Evolutionary conservation across 1,139 yeast genomes (phyloP), one percentile per base, ranked within the genome.

Genomic region (Pichia sp.): DNA sequence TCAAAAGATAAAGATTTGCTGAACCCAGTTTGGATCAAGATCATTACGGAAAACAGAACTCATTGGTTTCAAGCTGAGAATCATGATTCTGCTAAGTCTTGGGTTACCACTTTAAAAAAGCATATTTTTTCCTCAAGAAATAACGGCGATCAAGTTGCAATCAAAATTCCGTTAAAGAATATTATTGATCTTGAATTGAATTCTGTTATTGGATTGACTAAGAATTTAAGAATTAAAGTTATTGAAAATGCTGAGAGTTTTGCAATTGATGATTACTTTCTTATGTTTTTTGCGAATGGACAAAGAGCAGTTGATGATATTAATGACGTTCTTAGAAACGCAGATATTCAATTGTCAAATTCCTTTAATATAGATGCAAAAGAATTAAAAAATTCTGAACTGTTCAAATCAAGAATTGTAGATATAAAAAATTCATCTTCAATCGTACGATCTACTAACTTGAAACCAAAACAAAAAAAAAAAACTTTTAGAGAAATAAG

Each of bases 31-130:
- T 78, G 82, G 80, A 73, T 84, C 53, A 71, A 72, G 47, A 64
- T 84, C 29, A 65, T 74, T 3, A 80, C 92, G 1, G 79, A 75
- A 45, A 72, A 73, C 39, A 78, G 79, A 53, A 74, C 78, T 0
- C 83, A 83, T 62, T 72, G 72, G 42, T 84, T 90, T 58, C 76
- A 76, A 53, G 85, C 95, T 1, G 97, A 89, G 58, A 81, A 84
- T 39, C 68, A 77, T 22, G 79, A 74, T 53, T 71, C 82, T 7
- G 97, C 97, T 0, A 73, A 85, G 49, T 77, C 80, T 39, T 90
- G 97, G 97, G 83, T 80, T 43, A 82, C 82, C 51, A 70, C 77
- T 18, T 67, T 90, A 43, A 85, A 86, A 53, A 86, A 85, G 59
- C 82, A 84, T 49, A 80, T 87, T 3, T 90, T 90, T 64, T 73